Evolutionary conservation across 495 filamentous ascomycete species (phyloP), one percentile per base, ranked within the genome.

Genomic region (Penicillium egyptiacum): DNA sequence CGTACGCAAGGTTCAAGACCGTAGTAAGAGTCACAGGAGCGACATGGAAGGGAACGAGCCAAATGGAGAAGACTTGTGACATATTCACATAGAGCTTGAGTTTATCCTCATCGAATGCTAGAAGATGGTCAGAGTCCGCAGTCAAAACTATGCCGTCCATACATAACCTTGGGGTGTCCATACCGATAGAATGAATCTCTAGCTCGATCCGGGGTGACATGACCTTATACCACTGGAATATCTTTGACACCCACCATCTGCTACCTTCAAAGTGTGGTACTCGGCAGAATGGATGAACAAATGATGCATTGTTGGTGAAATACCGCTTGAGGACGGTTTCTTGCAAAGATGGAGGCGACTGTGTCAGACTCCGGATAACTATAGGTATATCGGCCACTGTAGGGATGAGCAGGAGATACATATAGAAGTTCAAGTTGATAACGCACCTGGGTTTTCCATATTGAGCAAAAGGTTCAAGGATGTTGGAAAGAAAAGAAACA

Each of bases 221-320:
- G 60, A 93, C 86, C 66, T 90, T 90, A 70, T 95, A 94, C 88
- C 90, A 96, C 57, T 86, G 88, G 61, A 87, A 93, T 37, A 96
- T 87, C 55, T 80, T 80, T 55, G 76, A 75, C 26, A 95, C 77
- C 19, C 87, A 65, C 65, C 75, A 79, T 41, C 89, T 79, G 12
- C 88, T 72, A 28, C 79, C 80, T 11, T 76, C 58, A 53, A 80
- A 76, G 57, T 79, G 81, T 35, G 83, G 82, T 2, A 91, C 86
- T 20, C 84, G 84, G 65, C 88, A 93, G 70, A 95, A 88, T 0
- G 91, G 91, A 66, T 96, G 91, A 3, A 81, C 76, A 68, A 96
- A 94, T 54, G 83, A 79, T 16, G 88, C 85, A 59, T 83, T 70
- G 9, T 78, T 80, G 2, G 84, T 81, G 74, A 90, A 96, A 70